Evolutionary conservation across 768 basidiomycete species (phyloP), one percentile per base, ranked within the genome.

Genomic region (Pleurotus cornucopiae): DNA sequence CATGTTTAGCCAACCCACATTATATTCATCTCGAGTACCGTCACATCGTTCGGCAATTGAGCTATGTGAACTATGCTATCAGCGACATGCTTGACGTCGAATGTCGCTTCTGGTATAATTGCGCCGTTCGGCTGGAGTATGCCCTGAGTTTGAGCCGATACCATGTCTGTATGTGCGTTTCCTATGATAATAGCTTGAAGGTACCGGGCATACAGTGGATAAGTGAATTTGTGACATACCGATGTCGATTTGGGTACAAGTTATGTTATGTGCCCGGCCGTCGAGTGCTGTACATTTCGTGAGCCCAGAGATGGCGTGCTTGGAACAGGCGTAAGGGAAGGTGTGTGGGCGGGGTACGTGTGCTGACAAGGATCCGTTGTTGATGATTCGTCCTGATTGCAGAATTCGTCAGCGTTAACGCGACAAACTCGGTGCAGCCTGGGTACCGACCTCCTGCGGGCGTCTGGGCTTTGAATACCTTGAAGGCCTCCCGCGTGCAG

Each of bases 171-270:
- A 26, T 74, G 73, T 2, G 90, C 90, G 63, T 92, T 92, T 5
- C 86, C 87, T 88, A 59, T 13, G 45, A 54, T 18, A 20, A 46
- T 40, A 21, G 23, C 30, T 14, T 21, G 44, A 57, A 45, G 3
- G 37, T 30, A 16, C n/a, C 21, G 34, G 46, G 14, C 14, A 0
- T 2, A 14, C 2, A n/a, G 23, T 18, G 7, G 21, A 23, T 6
- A 48, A 14, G 16, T 48, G 9, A 14, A 14, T 9, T 13, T 3
- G 21, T 12, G n/a, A n/a, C 66, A 25, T 46, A 84, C 90, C 91
- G 46, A 94, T 89, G 66, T 94, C 91, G 47, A 94, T 80, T 64
- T 94, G 90, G 1, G 87, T 88, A 63, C 82, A 84, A 3, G 89
- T 82, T 54, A 95, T 92, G 63, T 83, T 76, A 67, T 81, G 81